Evolutionary conservation across 345 rosid species (phyloP).

Genomic region (Eucalyptus pauciflora): DNA sequence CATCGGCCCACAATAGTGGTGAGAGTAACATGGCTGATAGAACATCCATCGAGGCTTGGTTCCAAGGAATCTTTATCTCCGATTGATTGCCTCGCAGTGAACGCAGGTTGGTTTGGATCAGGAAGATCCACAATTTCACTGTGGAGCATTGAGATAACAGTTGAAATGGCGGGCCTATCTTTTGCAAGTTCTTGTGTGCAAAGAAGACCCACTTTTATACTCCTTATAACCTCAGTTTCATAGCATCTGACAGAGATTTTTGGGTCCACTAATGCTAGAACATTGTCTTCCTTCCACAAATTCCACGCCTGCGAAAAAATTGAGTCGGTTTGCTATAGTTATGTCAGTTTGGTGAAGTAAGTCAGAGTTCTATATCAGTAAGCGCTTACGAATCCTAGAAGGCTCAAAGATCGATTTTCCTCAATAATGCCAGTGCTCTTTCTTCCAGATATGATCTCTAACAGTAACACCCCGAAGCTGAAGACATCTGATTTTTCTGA

Average conservation of each 20-base stretch:
- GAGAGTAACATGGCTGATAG: neutral
- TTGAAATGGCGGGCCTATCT: conserved; percentile 11
- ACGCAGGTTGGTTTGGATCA: conserved; percentile 2
- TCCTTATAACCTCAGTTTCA: neutral
- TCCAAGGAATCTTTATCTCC: neutral
- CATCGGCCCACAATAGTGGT: neutral
- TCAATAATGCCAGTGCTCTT: conserved; percentile 12
- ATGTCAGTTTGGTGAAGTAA: neutral
- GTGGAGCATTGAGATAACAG: conserved; percentile 12
- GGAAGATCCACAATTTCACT: conserved; percentile 4
- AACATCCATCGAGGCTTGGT: neutral
- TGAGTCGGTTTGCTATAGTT: neutral
- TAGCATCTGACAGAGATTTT: neutral
- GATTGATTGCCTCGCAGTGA: neutral
- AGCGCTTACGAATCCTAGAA: conserved; percentile 20
- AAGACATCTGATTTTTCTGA: conserved; percentile 31
- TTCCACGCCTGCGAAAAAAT: neutral
- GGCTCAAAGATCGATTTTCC: conserved; percentile 7
- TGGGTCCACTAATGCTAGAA: neutral
- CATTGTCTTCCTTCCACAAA: neutral
- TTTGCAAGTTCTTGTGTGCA: conserved; percentile 8
- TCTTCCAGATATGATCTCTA: conserved; percentile 34
- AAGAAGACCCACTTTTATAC: neutral
- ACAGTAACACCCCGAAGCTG: conserved; percentile 23
- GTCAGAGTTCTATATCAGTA: neutral